Base-by-base conservation (phyloP, 2,329 filamentous ascomycete genomes). In the Elsinoe batatas region DNA sequence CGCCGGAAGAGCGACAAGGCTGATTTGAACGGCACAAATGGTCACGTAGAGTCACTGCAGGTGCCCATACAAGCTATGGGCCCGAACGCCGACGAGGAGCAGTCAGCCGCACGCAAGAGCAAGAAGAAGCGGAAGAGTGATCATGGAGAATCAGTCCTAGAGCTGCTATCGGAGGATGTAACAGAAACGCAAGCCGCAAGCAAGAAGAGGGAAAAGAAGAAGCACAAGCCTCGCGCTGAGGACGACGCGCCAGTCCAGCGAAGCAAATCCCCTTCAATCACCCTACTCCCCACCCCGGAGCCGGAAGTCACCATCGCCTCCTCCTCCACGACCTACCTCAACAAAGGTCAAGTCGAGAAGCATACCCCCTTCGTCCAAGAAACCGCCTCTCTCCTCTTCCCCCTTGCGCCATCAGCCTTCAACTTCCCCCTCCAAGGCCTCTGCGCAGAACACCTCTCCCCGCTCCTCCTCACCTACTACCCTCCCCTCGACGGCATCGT, bases 301-400 rank as follows among this genome's bases (percentile, higher is more conserved):
- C 47, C 47, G 5, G 47, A 51, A 38, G 35, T 37, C 17, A 59
- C 57, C 17, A 53, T 33, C 3, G 44, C 55, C 32, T 36, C 18
- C 17, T 38, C 47, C 33, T 51, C 47, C 26, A 51, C 22, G n/a
- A 26, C 20, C 22, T 43, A 54, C 11, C 5, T 54, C 22, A 43
- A 54, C 20, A 46, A 54, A 26, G 51, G 51, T 13, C 18, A 50
- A 13, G 18, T 58, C 33, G 30, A 56, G 50, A 67, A 71, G 57
- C 69, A 66, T 51, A 87, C 85, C 43, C 87, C 91, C 13, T 91
- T 95, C 71, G 83, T 83, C 67, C 80, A 82, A 26, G 85, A 91
- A 65, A 89, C 85, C 18, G 80, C 88, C 40, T 91, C 91, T 1
- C 80, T 95, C 63, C 91, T 88, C 72, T 79, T 91, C 60, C 81